phyloP scores from a whole-genome alignment of 139 green algal genomes.

The Pedinophyceae sp. region DNA sequence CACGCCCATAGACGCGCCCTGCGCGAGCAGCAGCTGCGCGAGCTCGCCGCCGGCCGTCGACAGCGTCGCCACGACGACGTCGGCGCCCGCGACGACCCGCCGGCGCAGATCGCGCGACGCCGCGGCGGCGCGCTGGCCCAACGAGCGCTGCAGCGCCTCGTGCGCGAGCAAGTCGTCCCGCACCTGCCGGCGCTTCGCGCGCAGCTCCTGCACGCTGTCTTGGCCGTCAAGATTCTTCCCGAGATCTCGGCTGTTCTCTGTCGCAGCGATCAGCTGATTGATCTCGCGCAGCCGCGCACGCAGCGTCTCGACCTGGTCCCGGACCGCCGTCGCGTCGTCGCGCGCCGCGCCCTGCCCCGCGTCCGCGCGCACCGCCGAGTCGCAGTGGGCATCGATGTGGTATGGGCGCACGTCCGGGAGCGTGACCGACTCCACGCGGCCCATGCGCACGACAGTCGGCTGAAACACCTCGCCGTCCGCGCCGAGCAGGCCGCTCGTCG shows the following conservation, averaged over 20 bases:
- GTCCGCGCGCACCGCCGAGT: too few relatives aligned
- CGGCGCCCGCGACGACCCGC: neutral
- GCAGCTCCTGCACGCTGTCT: neutral
- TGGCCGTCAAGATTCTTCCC: too few relatives aligned
- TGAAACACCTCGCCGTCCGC: neutral
- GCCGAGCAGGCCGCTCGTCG: slow-evolving; percentile 1
- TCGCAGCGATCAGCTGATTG: neutral
- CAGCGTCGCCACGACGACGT: slow-evolving; percentile 27
- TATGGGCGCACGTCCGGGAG: slow-evolving; percentile 6
- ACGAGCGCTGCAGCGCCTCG: too few relatives aligned
- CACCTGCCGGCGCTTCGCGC: neutral
- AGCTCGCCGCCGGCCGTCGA: slow-evolving; percentile 40
- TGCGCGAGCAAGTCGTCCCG: neutral
- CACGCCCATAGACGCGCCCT: neutral
- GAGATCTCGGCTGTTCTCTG: neutral
- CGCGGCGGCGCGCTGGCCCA: neutral
- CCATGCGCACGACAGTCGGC: slow-evolving; percentile 16
- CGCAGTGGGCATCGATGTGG: slow-evolving; percentile 22
- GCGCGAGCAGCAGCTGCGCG: slow-evolving; percentile 13
- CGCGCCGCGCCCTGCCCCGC: too few relatives aligned
- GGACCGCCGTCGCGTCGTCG: neutral
- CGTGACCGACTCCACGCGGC: slow-evolving; percentile 19
- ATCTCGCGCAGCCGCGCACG: neutral
- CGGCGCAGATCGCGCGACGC: neutral
- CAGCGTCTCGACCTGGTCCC: neutral